Evolutionary conservation across 73 alveolate genomes (phyloP).

Genomic region (Tetrahymena thermophila): DNA sequence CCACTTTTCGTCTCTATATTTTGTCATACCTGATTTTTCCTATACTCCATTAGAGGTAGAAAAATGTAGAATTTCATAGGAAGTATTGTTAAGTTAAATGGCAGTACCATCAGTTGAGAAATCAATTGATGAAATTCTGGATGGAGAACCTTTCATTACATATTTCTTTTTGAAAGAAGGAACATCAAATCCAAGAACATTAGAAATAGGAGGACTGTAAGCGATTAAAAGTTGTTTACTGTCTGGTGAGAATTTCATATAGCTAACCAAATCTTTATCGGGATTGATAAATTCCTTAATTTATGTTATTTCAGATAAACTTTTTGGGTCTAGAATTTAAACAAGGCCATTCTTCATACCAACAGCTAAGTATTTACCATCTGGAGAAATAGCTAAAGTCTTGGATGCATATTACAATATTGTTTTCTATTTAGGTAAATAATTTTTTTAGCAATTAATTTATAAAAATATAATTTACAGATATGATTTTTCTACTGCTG

Average conservation of each 20-base stretch:
- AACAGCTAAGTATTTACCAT: slow-evolving; percentile 77
- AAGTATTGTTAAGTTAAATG: slow-evolving; percentile 74
- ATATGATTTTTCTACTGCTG: slow-evolving; percentile 56
- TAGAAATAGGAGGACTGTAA: slow-evolving; percentile 66
- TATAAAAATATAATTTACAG: not conserved
- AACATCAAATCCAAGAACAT: slow-evolving; percentile 75
- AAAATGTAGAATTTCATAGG: slow-evolving; percentile 83
- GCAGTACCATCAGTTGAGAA: slow-evolving; percentile 83
- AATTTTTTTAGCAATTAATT: not conserved
- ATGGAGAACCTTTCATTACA: slow-evolving; percentile 75
- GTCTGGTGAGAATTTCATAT: slow-evolving; percentile 88
- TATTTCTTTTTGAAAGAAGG: slow-evolving; percentile 66
- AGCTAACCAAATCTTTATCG: slow-evolving; percentile 75
- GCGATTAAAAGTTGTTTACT: slow-evolving; percentile 83
- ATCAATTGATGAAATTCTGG: slow-evolving; percentile 85
- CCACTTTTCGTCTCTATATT: slow-evolving; percentile 79
- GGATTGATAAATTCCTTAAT: slow-evolving; percentile 59
- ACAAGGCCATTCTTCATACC: slow-evolving; percentile 92
- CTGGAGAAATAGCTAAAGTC: slow-evolving; percentile 75
- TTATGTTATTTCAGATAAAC: slow-evolving; percentile 4
- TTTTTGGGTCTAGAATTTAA: slow-evolving; percentile 66
- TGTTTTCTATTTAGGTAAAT: slow-evolving; percentile 44
- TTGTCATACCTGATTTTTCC: slow-evolving; percentile 80
- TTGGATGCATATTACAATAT: slow-evolving; percentile 72
- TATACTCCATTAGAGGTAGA: not conserved